phyloP scores from a whole-genome alignment of 257 asterid species.

The Solanum gandarillasii region DNA sequence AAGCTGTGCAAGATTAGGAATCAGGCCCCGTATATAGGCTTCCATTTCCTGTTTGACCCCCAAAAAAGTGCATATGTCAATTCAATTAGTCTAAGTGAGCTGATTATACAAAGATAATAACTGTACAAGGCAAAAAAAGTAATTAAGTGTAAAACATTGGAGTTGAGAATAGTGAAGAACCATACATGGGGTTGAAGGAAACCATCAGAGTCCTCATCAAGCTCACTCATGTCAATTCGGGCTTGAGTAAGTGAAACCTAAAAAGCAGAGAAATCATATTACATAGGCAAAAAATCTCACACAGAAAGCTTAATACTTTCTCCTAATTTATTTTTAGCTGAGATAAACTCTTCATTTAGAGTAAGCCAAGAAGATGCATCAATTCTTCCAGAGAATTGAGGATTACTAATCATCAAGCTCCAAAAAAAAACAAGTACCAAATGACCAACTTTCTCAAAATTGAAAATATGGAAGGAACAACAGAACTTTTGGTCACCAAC shows the following conservation, averaged over 20 bases:
- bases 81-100: background rate
- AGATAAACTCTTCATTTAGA: background rate
- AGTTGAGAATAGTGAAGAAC: conserved; percentile 12
- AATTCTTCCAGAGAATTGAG: background rate
- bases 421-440: background rate
- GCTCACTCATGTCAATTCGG: conserved; percentile 99
- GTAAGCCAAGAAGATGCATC: background rate
- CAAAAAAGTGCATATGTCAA: background rate
- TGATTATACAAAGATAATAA: background rate
- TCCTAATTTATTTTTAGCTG: background rate
- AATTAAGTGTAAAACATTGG: background rate
- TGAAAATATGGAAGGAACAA: background rate
- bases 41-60: conserved; percentile 73
- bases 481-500: background rate
- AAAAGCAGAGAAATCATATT: conserved; percentile 7
- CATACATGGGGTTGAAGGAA: conserved; percentile 94
- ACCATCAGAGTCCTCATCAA: conserved; percentile 99
- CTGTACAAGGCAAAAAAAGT: background rate
- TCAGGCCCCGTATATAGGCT: conserved; percentile 86
- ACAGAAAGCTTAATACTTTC: background rate
- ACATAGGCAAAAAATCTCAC: background rate
- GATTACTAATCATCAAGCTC: background rate
- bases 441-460: background rate
- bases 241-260: conserved; percentile 99
- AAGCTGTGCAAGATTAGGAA: conserved; percentile 94